Conservation (phyloP, 257 asterid genomes). For the Solanum infundibuliforme region DNA sequence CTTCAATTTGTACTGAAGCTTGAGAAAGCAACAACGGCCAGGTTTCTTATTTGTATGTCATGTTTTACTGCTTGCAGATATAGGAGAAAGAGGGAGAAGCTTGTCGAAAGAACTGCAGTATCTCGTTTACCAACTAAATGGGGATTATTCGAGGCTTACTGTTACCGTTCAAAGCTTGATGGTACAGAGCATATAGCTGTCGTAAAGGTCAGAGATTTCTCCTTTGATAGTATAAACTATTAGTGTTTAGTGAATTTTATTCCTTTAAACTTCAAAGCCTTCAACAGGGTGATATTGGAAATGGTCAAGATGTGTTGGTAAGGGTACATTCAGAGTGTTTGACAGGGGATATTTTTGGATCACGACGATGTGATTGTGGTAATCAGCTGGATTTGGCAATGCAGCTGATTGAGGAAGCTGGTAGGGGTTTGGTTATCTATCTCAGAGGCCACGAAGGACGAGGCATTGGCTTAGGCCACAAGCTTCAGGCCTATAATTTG, state of each 20-base stretch:
- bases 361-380: slow-evolving; percentile 76
- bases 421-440: slow-evolving; percentile 64
- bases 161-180: slow-evolving; percentile 69
- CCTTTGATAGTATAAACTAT: background rate
- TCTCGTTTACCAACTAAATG: slow-evolving; percentile 71
- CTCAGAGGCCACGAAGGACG: slow-evolving; percentile 86
- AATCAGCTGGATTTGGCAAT: slow-evolving; percentile 72
- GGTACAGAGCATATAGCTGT: slow-evolving; percentile 67
- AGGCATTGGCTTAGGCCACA: slow-evolving; percentile 76
- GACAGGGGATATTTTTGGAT: slow-evolving; percentile 80
- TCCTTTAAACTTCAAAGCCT: background rate
- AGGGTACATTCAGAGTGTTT: slow-evolving; percentile 88
- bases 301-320: slow-evolving; percentile 72
- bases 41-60: background rate
- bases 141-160: slow-evolving; percentile 57
- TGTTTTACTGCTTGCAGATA: slow-evolving; percentile 28
- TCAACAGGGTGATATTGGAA: slow-evolving; percentile 58
- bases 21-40: background rate
- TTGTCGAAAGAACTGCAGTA: slow-evolving; percentile 56
- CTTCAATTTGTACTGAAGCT: background rate
- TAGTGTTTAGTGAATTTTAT: background rate
- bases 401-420: slow-evolving; percentile 62
- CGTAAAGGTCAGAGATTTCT: slow-evolving; percentile 35
- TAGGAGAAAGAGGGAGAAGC: slow-evolving; percentile 66
- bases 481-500: slow-evolving; percentile 69